phyloP scores from a whole-genome alignment of 768 basidiomycete genomes.

The Boletales sp. region DNA sequence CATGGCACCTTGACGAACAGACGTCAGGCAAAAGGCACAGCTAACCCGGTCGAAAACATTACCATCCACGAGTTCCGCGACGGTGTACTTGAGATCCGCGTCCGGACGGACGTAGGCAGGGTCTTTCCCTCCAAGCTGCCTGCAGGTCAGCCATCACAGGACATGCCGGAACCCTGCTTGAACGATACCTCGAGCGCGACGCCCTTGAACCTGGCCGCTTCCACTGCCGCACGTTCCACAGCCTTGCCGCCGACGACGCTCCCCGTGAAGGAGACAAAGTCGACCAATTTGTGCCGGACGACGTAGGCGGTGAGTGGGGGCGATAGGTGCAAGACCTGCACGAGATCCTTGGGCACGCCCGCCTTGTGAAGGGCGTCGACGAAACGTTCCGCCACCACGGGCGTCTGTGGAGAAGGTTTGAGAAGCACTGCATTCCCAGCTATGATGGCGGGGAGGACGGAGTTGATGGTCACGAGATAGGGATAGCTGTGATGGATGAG shows the following conservation, averaged over 20 bases:
- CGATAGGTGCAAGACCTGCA: slow-evolving; percentile 75
- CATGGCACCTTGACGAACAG: slow-evolving; percentile 60
- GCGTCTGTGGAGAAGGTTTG: slow-evolving; percentile 97
- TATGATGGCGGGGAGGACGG: slow-evolving; percentile 86
- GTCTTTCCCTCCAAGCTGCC: slow-evolving; percentile 92
- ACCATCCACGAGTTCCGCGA: slow-evolving; percentile 90
- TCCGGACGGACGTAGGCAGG: slow-evolving; percentile 93
- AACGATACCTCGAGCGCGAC: slow-evolving; percentile 73
- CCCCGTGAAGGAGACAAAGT: slow-evolving; percentile 92
- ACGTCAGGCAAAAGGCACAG: not conserved
- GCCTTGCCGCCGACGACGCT: slow-evolving; percentile 73
- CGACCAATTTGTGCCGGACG: slow-evolving; percentile 61
- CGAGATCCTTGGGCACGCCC: slow-evolving; percentile 70
- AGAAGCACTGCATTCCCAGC: slow-evolving; percentile 88
- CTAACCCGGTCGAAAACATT: slow-evolving; percentile 5
- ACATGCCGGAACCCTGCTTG: not conserved
- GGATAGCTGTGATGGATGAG: slow-evolving; percentile 56
- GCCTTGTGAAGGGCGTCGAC: slow-evolving; percentile 64
- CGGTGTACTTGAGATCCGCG: slow-evolving; percentile 80
- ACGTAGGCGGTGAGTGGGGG: slow-evolving; percentile 56
- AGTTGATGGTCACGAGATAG: slow-evolving; percentile 87
- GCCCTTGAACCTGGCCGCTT: slow-evolving; percentile 73
- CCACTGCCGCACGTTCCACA: slow-evolving; percentile 67
- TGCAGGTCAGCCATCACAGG: slow-evolving; percentile 3
- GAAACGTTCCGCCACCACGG: slow-evolving; percentile 81